A percentile compares a stretch with the other conserved stretches of the same genome.
Conservation (phyloP, 805 yeast genomes). For the Metschnikowia vanudenii region DNA sequence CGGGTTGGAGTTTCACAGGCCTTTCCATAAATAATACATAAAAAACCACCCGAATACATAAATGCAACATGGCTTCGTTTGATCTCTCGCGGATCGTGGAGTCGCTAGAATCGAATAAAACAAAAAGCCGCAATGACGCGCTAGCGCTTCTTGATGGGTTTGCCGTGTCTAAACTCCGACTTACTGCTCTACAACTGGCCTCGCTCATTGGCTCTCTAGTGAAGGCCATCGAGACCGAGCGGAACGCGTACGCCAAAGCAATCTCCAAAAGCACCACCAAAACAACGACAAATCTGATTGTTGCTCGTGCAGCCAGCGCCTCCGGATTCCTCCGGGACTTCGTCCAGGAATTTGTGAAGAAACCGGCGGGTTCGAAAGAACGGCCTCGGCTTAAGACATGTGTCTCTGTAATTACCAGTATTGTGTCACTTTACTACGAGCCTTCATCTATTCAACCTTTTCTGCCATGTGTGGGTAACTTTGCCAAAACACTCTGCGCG, state of each 20-base stretch:
- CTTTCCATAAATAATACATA: neutral
- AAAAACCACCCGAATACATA: neutral
- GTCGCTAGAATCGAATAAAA: constrained; percentile 13
- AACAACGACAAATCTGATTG: constrained; percentile 23
- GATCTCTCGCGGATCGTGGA: constrained; percentile 17
- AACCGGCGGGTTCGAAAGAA: constrained; percentile 8
- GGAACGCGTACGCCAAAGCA: constrained; percentile 24
- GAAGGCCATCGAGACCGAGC: constrained; percentile 36
- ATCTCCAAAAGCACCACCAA: constrained; percentile 9
- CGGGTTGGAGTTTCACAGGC: no score
- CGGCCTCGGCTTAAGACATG: constrained; percentile 26
- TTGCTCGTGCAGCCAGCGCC: constrained; percentile 30
- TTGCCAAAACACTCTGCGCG: constrained; percentile 22
- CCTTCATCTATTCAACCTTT: constrained; percentile 13
- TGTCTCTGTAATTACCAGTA: constrained; percentile 17
- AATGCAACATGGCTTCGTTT: constrained; percentile 15
- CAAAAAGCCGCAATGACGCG: constrained; percentile 19
- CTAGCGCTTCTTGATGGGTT: constrained; percentile 10
- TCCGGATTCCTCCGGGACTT: constrained; percentile 32
- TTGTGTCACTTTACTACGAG: constrained; percentile 22
- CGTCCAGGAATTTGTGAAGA: constrained; percentile 17
- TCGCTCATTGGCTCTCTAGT: constrained; percentile 26
- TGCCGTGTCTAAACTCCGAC: constrained; percentile 18
- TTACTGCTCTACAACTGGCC: constrained; percentile 24
- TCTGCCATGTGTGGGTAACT: constrained; percentile 27